Base-by-base conservation (phyloP, 2,329 filamentous ascomycete species). In the Volutella citrinella region DNA sequence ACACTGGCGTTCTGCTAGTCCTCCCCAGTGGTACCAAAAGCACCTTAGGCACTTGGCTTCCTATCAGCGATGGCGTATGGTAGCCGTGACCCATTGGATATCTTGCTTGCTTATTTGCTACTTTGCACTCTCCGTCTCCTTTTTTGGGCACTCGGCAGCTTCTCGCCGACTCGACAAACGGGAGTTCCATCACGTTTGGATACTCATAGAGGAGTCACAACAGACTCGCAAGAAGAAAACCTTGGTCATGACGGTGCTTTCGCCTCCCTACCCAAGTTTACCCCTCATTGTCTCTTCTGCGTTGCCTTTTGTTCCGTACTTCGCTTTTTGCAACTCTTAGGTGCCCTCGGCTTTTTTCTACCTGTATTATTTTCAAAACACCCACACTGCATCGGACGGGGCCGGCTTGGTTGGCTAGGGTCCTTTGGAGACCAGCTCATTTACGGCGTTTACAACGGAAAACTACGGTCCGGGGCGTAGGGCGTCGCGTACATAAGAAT, bases 171-270 rank as follows among this genome's bases (percentile, higher is more conserved):
- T 22, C 20, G 18, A 31, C 34, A 36, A 25, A 12, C 38, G 27
- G 27, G 19, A n/a, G 35, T 20, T 24, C 18, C 18, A 31, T 23
- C 16, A 22, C 29, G 39, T 38, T 53, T 54, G 51, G 49, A 55
- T 49, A 55, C 35, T 36, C 36, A 54, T 54, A 50, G 49, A 54
- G 38, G 39, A n/a, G n/a, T n/a, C n/a, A n/a, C n/a, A n/a, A n/a
- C n/a, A n/a, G n/a, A n/a, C n/a, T n/a, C n/a, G n/a, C n/a, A n/a
- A n/a, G n/a, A n/a, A n/a, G n/a, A n/a, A n/a, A n/a, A n/a, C n/a
- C n/a, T n/a, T n/a, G n/a, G n/a, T n/a, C n/a, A n/a, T n/a, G n/a
- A n/a, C n/a, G n/a, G n/a, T n/a, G n/a, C n/a, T n/a, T n/a, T n/a
- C n/a, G n/a, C n/a, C n/a, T n/a, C n/a, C n/a, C n/a, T n/a, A n/a